Percentiles rank a stretch among this genome's conserved stretches.
These are phyloP conservation scores for Monosporascus sp. DNA, from an alignment of 2,329 filamentous ascomycete genomes.

Conservation along the genomic window DNA sequence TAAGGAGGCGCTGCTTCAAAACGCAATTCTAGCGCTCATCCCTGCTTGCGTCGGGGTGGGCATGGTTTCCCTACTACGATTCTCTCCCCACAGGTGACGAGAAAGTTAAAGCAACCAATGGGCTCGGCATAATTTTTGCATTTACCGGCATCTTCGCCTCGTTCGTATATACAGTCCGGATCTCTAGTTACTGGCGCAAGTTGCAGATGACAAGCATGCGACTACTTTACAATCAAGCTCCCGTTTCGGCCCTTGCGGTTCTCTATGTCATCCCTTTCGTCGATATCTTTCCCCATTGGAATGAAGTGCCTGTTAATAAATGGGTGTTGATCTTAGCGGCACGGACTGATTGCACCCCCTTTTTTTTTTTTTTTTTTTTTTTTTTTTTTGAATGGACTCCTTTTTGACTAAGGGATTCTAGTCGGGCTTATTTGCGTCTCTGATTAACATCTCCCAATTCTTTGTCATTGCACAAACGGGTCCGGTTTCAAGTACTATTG, in stretches of 20 bases:
- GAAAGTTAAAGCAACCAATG: constrained; percentile 49
- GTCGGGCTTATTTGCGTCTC: constrained; percentile 57
- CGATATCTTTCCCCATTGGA: constrained; percentile 56
- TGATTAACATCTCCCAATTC: constrained; percentile 61
- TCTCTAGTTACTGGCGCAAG: constrained; percentile 59
- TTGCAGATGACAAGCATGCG: constrained; percentile 64
- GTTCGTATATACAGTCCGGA: constrained; percentile 65
- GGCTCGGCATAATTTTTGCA: constrained; percentile 58
- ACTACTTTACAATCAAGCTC: constrained; percentile 63
- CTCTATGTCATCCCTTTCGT: constrained; percentile 62
- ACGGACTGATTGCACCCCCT: constrained; percentile 18
- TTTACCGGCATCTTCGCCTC: constrained; percentile 59
- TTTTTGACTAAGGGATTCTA: constrained; percentile 24
- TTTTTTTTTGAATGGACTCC: background rate
- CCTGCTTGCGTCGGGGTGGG: constrained; percentile 60
- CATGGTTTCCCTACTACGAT: constrained; percentile 64
- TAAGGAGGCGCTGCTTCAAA: constrained; percentile 46
- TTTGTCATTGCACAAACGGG: constrained; percentile 58
- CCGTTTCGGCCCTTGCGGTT: constrained; percentile 55
- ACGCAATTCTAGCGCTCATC: constrained; percentile 49
- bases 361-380: too few species aligned
- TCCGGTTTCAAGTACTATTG: constrained; percentile 59
- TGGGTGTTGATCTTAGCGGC: constrained; percentile 58
- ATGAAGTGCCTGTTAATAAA: constrained; percentile 40
- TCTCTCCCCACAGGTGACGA: constrained; percentile 44